Conservation (phyloP, 495 filamentous ascomycete genomes). For the Lasiosphaeria miniovina region DNA sequence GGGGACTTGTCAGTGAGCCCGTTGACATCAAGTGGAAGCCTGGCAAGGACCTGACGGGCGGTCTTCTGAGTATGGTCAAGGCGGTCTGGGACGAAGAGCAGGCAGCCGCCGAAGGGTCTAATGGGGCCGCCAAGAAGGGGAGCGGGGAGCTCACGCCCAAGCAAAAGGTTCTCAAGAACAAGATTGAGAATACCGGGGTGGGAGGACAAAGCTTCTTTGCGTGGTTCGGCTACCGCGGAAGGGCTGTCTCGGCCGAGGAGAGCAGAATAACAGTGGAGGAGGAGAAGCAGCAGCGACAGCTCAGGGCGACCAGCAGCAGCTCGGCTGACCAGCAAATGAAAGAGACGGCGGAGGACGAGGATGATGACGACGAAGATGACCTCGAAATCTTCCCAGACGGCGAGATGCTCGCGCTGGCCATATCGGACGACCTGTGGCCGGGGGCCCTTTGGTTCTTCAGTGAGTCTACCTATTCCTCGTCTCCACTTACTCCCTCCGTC, state of each 20-base stretch:
- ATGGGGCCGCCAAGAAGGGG: conserved; percentile 27
- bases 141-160: conserved; percentile 39
- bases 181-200: conserved; percentile 55
- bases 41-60: conserved; percentile 76
- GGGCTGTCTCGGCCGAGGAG: conserved; percentile 66
- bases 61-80: conserved; percentile 68
- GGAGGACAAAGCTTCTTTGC: conserved; percentile 75
- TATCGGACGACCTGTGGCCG: conserved; percentile 86
- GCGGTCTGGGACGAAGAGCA: conserved; percentile 66
- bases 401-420: conserved; percentile 71
- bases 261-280: conserved; percentile 54
- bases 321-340: conserved; percentile 50
- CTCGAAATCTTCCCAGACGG: conserved; percentile 79
- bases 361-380: conserved; percentile 50
- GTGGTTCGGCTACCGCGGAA: conserved; percentile 76
- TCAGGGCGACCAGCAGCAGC: conserved; percentile 54
- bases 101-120: conserved; percentile 22
- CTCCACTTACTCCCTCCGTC: no score
- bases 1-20: conserved; percentile 77
- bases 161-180: conserved; percentile 48
- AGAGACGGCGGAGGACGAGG: conserved; percentile 52
- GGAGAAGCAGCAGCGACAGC: conserved; percentile 56
- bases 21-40: conserved; percentile 86
- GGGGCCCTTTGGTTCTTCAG: conserved; percentile 87
- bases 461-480: conserved; percentile 45